These are phyloP conservation scores for Pezicula radicicola DNA, from an alignment of 2,329 filamentous ascomycete species.

Conservation along the genomic window DNA sequence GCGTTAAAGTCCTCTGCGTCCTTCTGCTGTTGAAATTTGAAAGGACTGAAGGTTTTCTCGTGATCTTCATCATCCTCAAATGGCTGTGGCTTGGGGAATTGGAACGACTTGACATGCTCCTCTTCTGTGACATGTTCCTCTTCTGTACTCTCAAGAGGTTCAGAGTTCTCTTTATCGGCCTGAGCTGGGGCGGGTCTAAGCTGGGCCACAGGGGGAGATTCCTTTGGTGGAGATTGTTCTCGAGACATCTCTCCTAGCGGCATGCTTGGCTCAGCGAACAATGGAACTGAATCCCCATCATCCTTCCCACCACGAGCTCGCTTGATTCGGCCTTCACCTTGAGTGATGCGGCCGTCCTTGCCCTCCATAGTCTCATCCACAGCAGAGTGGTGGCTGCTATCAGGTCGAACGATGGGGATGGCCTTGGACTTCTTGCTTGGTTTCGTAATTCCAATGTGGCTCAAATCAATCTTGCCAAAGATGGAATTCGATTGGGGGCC, in stretches of 20 bases:
- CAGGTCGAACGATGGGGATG: slow-evolving; percentile 72
- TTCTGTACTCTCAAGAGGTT: slow-evolving; percentile 13
- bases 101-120: slow-evolving; percentile 1
- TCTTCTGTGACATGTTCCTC: slow-evolving; percentile 6
- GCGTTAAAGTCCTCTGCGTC: slow-evolving; percentile 35
- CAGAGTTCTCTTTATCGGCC: slow-evolving; percentile 29
- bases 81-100: slow-evolving; percentile 1
- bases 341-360: slow-evolving; percentile 58
- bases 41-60: slow-evolving; percentile 54
- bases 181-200: slow-evolving; percentile 2
- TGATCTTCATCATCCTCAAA: slow-evolving; percentile 12
- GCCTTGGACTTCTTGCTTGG: slow-evolving; percentile 75
- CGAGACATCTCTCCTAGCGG: slow-evolving; percentile 29
- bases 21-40: slow-evolving; percentile 51
- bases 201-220: slow-evolving; percentile 6
- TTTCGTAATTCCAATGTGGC: slow-evolving; percentile 59
- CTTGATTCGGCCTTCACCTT: slow-evolving; percentile 69
- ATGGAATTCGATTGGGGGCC: slow-evolving; percentile 44
- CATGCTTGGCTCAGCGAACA: slow-evolving; percentile 62
- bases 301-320: slow-evolving; percentile 63
- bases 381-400: slow-evolving; percentile 41
- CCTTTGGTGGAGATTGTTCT: slow-evolving; percentile 27
- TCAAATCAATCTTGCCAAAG: slow-evolving; percentile 67
- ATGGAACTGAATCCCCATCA: slow-evolving; percentile 70
- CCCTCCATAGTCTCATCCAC: slow-evolving; percentile 45